A percentile compares a stretch with the other conserved stretches of the same genome.
These are phyloP conservation scores for Dacryopinax spathularia DNA, from an alignment of 768 basidiomycete genomes.

Conservation along the genomic window DNA sequence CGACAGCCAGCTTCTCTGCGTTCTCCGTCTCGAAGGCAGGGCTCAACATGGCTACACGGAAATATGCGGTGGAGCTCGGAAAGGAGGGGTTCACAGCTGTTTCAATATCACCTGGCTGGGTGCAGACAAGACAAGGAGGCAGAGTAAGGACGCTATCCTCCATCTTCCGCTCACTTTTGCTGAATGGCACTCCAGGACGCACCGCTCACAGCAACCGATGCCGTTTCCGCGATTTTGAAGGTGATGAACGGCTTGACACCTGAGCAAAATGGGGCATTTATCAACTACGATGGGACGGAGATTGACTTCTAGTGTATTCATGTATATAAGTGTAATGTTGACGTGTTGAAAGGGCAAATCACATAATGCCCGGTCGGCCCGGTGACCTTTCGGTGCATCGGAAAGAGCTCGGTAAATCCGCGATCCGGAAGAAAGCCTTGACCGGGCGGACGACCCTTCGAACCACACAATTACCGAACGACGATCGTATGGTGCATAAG, in stretches of 20 bases:
- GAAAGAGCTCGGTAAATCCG: neutral
- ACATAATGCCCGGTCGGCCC: neutral
- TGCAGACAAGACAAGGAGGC: slow-evolving; percentile 6
- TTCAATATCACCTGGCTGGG: slow-evolving; percentile 5
- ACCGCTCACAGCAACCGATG: slow-evolving; percentile 13
- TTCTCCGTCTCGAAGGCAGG: slow-evolving; percentile 3
- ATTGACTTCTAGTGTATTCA: neutral
- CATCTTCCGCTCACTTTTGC: slow-evolving; percentile 2
- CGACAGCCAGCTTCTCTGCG: neutral
- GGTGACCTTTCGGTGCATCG: neutral
- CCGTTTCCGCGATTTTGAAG: slow-evolving; percentile 14
- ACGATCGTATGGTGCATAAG: neutral
- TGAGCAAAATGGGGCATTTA: slow-evolving; percentile 16
- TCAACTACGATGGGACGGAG: slow-evolving; percentile 16
- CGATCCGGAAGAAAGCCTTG: slow-evolving; percentile 1
- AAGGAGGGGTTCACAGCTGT: slow-evolving; percentile 7
- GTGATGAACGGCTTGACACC: slow-evolving; percentile 14
- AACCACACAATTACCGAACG: neutral
- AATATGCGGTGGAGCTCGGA: neutral
- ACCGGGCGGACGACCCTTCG: neutral
- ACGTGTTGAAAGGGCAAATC: neutral
- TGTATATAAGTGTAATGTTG: neutral
- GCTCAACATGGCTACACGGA: slow-evolving; percentile 8
- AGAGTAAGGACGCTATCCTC: slow-evolving; percentile 2
- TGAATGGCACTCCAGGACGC: slow-evolving; percentile 14